Conservation (phyloP, 139 green algal genomes). For the Limnomonas spitsbergensis region DNA sequence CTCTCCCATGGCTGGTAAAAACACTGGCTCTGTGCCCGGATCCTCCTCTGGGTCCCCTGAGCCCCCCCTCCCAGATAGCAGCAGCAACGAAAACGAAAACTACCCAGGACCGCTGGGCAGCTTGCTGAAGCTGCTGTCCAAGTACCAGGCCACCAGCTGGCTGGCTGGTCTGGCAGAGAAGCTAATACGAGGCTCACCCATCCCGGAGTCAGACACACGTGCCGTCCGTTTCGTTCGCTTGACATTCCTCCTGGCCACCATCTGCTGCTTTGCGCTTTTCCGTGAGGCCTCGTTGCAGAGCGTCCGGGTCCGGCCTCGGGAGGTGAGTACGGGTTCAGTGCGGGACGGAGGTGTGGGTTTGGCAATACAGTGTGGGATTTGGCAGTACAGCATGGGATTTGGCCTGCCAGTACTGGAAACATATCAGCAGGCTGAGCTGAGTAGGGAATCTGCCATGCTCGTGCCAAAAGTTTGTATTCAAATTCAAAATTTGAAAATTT, state of each 20-base stretch:
- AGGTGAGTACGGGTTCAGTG: slow-evolving; percentile 3
- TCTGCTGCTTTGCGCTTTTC: slow-evolving; percentile 3
- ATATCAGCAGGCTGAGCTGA: not conserved
- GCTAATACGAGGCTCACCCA: not conserved
- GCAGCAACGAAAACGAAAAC: not conserved
- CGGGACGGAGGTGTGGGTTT: not conserved
- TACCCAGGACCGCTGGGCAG: not conserved
- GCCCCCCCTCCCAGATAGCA: not conserved
- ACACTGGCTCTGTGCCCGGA: too few relatives aligned
- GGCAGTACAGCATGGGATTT: not conserved
- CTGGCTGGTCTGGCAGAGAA: not conserved
- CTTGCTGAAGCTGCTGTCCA: slow-evolving; percentile 3
- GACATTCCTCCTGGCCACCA: not conserved
- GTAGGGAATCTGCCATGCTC: not conserved
- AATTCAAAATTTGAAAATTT: not conserved
- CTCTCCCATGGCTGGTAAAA: too few relatives aligned
- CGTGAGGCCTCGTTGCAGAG: slow-evolving; percentile 2
- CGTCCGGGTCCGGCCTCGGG: not conserved
- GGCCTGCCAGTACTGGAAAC: not conserved
- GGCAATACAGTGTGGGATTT: too few relatives aligned
- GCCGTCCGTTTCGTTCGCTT: not conserved
- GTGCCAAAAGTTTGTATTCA: not conserved
- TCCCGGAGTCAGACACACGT: too few relatives aligned
- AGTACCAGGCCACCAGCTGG: slow-evolving; percentile 11
- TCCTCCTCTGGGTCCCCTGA: too few relatives aligned